Evolutionary conservation across 2,329 filamentous ascomycete species (phyloP).

Genomic region (Dryadomyces quercivorus): DNA sequence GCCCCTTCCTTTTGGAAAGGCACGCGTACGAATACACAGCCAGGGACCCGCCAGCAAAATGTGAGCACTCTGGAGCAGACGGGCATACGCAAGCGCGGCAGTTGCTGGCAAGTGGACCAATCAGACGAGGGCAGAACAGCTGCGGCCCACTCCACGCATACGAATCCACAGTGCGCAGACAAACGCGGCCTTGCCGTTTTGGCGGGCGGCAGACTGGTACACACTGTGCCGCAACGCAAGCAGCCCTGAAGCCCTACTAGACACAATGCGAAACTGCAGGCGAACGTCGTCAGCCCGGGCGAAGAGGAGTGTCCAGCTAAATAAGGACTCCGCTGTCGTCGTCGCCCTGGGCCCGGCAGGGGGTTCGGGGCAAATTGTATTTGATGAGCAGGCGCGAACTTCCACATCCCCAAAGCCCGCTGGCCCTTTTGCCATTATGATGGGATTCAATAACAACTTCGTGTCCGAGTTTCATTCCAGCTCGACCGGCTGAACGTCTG

Average conservation of each 20-base stretch:
- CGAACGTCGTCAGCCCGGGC: background rate
- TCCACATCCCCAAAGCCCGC: too few species aligned
- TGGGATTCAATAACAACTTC: background rate
- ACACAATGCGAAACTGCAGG: background rate
- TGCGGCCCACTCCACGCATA: conserved; percentile 1
- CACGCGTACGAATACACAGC: background rate
- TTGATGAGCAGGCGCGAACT: background rate
- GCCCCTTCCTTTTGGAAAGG: too few species aligned
- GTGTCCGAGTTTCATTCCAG: background rate
- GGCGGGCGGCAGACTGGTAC: background rate
- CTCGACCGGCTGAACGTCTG: background rate
- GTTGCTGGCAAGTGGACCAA: background rate
- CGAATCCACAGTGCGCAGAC: conserved; percentile 2
- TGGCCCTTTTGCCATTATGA: background rate
- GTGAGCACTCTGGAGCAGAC: background rate
- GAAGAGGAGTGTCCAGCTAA: background rate
- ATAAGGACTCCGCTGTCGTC: background rate
- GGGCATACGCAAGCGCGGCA: conserved; percentile 1
- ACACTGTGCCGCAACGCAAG: background rate
- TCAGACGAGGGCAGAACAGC: background rate
- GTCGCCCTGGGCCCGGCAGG: background rate
- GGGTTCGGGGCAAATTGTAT: background rate
- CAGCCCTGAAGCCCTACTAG: background rate
- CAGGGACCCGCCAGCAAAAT: background rate
- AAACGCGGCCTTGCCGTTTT: background rate